Evolutionary conservation across 768 basidiomycete genomes (phyloP).

Genomic region (Trametes cinnabarina): DNA sequence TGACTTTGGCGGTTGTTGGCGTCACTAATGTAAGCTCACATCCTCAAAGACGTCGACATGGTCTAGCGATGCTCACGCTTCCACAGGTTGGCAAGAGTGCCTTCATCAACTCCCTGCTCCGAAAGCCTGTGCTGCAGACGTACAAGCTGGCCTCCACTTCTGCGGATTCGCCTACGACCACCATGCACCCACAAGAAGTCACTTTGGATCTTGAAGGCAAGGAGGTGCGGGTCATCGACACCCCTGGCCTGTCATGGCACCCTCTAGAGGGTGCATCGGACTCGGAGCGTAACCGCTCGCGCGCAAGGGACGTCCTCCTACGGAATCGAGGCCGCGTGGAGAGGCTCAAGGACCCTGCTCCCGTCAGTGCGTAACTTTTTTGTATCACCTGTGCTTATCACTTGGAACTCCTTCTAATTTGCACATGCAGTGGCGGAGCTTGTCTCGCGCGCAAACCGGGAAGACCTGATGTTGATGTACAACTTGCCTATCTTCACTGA

Average conservation of each 20-base stretch:
- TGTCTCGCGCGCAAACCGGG: conserved; percentile 60
- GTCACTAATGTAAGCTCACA: conserved; percentile 59
- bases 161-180: conserved; percentile 69
- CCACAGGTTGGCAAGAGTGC: conserved; percentile 81
- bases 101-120: conserved; percentile 74
- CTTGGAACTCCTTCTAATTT: not conserved
- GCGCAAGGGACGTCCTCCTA: conserved; percentile 72
- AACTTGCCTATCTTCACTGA: conserved; percentile 73
- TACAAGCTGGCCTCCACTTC: conserved; percentile 49
- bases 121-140: conserved; percentile 49
- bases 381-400: not conserved
- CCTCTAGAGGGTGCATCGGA: conserved; percentile 38
- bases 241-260: conserved; percentile 75
- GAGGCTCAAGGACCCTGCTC: conserved; percentile 75
- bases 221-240: conserved; percentile 73
- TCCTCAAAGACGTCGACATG: conserved; percentile 3
- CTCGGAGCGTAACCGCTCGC: conserved; percentile 37
- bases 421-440: conserved; percentile 53
- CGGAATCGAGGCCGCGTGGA: conserved; percentile 82
- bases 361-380: conserved; percentile 53
- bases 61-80: not conserved
- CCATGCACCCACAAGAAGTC: conserved; percentile 63
- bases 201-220: conserved; percentile 45
- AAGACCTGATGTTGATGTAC: conserved; percentile 91
- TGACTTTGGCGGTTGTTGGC: conserved; percentile 81